Conservation (phyloP, 371 early-diverging fungal genomes). For the Mucor circinelloides region DNA sequence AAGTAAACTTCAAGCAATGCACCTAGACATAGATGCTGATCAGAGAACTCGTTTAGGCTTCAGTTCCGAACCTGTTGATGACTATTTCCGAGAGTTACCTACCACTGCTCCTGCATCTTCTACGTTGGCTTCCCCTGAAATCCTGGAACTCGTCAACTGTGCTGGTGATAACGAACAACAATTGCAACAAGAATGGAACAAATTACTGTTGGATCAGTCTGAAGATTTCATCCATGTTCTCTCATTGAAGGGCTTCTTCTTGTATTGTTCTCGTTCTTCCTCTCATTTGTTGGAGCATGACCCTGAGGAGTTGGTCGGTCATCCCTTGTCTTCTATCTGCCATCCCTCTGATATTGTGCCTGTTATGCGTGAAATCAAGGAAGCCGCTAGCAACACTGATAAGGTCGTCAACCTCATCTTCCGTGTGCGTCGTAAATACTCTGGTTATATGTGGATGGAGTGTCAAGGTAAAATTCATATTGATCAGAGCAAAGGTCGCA, state of each 20-base stretch:
- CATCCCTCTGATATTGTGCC: slow-evolving; percentile 68
- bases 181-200: slow-evolving; percentile 45
- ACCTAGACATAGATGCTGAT: not conserved
- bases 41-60: slow-evolving; percentile 2
- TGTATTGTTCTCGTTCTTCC: slow-evolving; percentile 57
- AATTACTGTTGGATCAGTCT: slow-evolving; percentile 42
- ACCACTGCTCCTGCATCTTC: slow-evolving; percentile 17
- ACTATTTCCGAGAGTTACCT: slow-evolving; percentile 41
- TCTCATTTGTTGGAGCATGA: slow-evolving; percentile 54
- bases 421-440: slow-evolving; percentile 56
- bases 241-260: slow-evolving; percentile 65
- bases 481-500: slow-evolving; percentile 61
- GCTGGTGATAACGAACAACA: slow-evolving; percentile 32
- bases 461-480: slow-evolving; percentile 59
- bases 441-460: slow-evolving; percentile 68
- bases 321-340: slow-evolving; percentile 55
- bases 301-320: slow-evolving; percentile 60
- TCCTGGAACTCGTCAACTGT: slow-evolving; percentile 30
- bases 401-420: slow-evolving; percentile 55
- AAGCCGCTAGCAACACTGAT: slow-evolving; percentile 31
- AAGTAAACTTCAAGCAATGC: not conserved
- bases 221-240: slow-evolving; percentile 66
- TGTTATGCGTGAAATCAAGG: slow-evolving; percentile 67
- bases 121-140: slow-evolving; percentile 19
- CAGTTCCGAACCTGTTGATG: slow-evolving; percentile 33